Conservation (phyloP, 192 early-diverging fungal species). For the Chytriomyces hyalinus region DNA sequence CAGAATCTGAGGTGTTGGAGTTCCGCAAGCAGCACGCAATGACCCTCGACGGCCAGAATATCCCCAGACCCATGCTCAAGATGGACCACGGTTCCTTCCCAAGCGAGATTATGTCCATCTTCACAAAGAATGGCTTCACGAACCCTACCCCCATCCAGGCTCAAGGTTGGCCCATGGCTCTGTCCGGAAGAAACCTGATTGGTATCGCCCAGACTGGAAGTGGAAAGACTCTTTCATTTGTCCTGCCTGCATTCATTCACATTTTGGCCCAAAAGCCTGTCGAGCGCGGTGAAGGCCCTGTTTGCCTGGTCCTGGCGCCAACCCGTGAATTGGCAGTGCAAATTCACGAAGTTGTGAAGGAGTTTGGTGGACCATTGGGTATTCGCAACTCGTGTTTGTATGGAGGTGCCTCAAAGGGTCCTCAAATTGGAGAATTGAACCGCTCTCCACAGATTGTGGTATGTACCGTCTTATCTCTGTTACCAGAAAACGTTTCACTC, state of each 20-base stretch:
- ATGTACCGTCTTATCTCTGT: conserved; percentile 51
- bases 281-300: conserved; percentile 54
- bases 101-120: conserved; percentile 60
- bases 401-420: conserved; percentile 74
- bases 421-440: conserved; percentile 65
- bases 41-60: conserved; percentile 62
- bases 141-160: conserved; percentile 94
- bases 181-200: conserved; percentile 82
- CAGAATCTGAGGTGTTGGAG: conserved; percentile 36
- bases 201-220: conserved; percentile 95
- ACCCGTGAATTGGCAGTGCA: conserved; percentile 77
- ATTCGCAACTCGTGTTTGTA: conserved; percentile 83
- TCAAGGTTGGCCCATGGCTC: conserved; percentile 89
- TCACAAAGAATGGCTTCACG: conserved; percentile 66
- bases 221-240: conserved; percentile 88
- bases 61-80: conserved; percentile 68
- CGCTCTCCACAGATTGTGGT: conserved; percentile 73
- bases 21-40: conserved; percentile 70
- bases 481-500: too few relatives aligned
- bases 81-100: conserved; percentile 77
- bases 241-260: conserved; percentile 82
- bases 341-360: conserved; percentile 61
- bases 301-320: conserved; percentile 72
- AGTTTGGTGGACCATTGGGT: conserved; percentile 68
- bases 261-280: conserved; percentile 56